Percentiles rank a stretch among this genome's conserved stretches.
phyloP scores from a whole-genome alignment of 495 filamentous ascomycete genomes.

The Tuber melanosporum region DNA sequence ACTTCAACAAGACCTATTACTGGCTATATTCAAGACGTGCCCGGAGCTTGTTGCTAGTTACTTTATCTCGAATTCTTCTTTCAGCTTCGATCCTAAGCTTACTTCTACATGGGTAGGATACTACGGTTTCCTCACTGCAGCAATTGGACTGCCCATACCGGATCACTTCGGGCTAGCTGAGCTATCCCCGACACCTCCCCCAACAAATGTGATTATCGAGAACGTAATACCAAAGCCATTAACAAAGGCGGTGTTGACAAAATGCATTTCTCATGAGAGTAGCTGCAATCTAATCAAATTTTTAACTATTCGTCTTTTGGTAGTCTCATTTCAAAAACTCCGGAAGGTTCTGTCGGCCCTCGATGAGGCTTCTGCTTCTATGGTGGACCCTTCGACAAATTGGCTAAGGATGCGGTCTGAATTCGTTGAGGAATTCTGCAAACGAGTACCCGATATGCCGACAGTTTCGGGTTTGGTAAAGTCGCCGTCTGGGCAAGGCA shows the following conservation, averaged over 20 bases:
- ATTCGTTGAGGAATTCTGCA: conserved; percentile 66
- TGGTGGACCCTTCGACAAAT: conserved; percentile 32
- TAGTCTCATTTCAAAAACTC: conserved; percentile 72
- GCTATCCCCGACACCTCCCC: conserved; percentile 57
- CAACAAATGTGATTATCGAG: conserved; percentile 67
- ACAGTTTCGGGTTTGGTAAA: conserved; percentile 19
- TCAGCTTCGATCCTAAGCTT: conserved; percentile 83
- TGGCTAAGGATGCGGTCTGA: conserved; percentile 41
- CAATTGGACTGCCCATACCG: conserved; percentile 66
- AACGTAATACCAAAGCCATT: conserved; percentile 81
- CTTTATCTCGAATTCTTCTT: conserved; percentile 63
- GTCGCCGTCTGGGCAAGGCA: conserved; percentile 16
- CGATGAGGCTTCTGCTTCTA: conserved; percentile 45
- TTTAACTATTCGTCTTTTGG: conserved; percentile 71
- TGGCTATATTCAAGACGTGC: conserved; percentile 68
- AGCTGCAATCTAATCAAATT: conserved; percentile 61
- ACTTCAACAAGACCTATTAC: conserved; percentile 71
- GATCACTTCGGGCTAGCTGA: conserved; percentile 57
- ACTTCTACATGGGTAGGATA: conserved; percentile 92
- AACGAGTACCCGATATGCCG: conserved; percentile 62
- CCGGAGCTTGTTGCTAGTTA: conserved; percentile 82
- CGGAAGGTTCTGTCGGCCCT: conserved; percentile 53
- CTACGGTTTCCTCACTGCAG: conserved; percentile 74
- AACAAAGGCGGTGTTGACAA: conserved; percentile 64
- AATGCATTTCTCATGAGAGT: conserved; percentile 67